Percentiles rank a stretch among this genome's conserved stretches.
phyloP scores from a whole-genome alignment of 2,329 filamentous ascomycete species.

The Gaeumannomyces sp. region DNA sequence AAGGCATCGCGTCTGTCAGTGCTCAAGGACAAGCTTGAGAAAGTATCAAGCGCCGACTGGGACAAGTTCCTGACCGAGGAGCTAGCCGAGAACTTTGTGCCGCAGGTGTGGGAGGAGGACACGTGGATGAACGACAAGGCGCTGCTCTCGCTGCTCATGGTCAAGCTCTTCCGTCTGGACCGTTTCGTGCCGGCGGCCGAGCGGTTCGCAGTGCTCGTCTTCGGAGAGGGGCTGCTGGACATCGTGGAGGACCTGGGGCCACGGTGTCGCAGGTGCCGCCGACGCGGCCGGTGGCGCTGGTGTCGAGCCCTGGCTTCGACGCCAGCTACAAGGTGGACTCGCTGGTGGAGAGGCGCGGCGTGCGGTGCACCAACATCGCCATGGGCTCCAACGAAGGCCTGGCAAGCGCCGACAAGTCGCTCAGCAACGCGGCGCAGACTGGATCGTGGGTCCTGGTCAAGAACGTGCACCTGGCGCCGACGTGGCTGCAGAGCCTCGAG shows the following conservation, averaged over 20 bases:
- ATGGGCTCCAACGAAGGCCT: slow-evolving; percentile 98
- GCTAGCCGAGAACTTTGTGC: slow-evolving; percentile 77
- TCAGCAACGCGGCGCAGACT: slow-evolving; percentile 82
- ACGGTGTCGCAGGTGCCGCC: slow-evolving; percentile 81
- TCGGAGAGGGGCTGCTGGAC: slow-evolving; percentile 77
- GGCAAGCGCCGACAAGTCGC: slow-evolving; percentile 89
- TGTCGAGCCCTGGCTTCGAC: slow-evolving; percentile 94
- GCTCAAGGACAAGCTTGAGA: slow-evolving; percentile 67
- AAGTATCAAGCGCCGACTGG: slow-evolving; percentile 61
- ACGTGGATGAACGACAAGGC: slow-evolving; percentile 65
- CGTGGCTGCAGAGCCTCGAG: slow-evolving; percentile 94
- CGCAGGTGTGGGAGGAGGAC: slow-evolving; percentile 63
- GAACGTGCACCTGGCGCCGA: slow-evolving; percentile 94
- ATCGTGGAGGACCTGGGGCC: slow-evolving; percentile 75
- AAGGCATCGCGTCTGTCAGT: slow-evolving; percentile 62
- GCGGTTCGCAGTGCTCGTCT: slow-evolving; percentile 80
- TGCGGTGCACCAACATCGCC: slow-evolving; percentile 90
- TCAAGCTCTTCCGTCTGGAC: slow-evolving; percentile 94
- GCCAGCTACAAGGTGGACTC: slow-evolving; percentile 98
- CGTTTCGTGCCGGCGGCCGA: slow-evolving; percentile 90
- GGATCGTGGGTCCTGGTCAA: slow-evolving; percentile 97
- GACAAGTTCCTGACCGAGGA: slow-evolving; percentile 79
- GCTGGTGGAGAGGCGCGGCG: slow-evolving; percentile 75
- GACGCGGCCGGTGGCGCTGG: slow-evolving; percentile 80
- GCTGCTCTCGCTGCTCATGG: slow-evolving; percentile 75